Evolutionary conservation across 768 basidiomycete genomes (phyloP), one percentile per base, ranked within the genome.

Genomic region (Panaeolus cyanescens): DNA sequence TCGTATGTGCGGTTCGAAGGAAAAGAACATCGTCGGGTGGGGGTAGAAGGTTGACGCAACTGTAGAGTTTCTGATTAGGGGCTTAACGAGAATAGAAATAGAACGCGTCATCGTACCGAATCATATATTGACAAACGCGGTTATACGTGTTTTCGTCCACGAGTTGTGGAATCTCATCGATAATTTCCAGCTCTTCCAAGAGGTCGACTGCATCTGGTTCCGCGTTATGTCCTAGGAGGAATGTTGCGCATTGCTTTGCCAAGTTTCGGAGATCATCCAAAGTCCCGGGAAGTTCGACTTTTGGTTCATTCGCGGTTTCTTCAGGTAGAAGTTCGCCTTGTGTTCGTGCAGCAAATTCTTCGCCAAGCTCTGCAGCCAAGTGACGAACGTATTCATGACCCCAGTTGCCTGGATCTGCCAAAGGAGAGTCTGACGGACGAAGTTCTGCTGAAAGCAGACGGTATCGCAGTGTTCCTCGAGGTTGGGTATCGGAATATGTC

Each of bases 311-410:
- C 15, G 65, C 64, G 42, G 76, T 74, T 6, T 72, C 65, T 62
- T 73, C 72, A 54, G 69, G 61, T 22, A 67, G 64, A 59, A 71
- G 70, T 28, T 82, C 67, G 8, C 42, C 84, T 63, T 87, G 83
- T 62, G 87, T 86, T n/a, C 92, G 88, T 54, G 80, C 71, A 25
- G 80, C 84, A 71, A 89, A 99, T 71, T 99, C 97, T 71, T 98
- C 93, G 5, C 95, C 95, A 7, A 99, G 88, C 71, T 99, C 97
- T 2, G 96, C 90, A 10, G 97, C 93, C 50, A 99, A 85, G 72
- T 99, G 96, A 32, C 96, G 89, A 58, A 99, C 93, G 70, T 99
- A 99, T 80, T 99, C 97, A 72, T 99, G 96, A 3, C 97, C 97
- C 97, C 97, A 99, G 32, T 88, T 84, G n/a, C 96, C 96, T 0